phyloP scores from a whole-genome alignment of 2,329 filamentous ascomycete genomes.

The Cladorrhinum sp. region DNA sequence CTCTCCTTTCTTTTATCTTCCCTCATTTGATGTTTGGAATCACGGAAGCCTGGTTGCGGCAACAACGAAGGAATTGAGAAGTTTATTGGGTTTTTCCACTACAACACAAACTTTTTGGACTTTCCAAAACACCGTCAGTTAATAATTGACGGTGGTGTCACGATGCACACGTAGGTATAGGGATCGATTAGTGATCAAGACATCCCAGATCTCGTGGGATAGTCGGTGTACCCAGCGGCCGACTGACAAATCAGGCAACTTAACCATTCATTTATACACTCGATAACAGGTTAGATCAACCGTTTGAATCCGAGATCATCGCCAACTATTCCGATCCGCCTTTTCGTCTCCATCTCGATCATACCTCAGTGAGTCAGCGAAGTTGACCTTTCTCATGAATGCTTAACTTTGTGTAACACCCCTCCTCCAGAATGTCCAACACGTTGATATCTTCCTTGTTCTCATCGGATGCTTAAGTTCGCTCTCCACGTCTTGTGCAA shows the following conservation, averaged over 20 bases:
- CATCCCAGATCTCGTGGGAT: background rate
- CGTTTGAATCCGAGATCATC: background rate
- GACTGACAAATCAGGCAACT: background rate
- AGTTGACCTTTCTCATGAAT: background rate
- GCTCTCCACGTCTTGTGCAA: background rate
- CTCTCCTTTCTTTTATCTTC: background rate
- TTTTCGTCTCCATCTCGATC: background rate
- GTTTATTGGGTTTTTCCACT: background rate
- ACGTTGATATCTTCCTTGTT: background rate
- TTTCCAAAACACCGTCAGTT: background rate
- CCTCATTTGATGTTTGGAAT: background rate
- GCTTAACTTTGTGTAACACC: background rate
- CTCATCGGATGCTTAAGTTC: background rate
- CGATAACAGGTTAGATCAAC: background rate
- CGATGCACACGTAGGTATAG: background rate
- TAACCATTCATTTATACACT: background rate
- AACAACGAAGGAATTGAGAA: background rate
- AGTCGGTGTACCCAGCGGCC: background rate
- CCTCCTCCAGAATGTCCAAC: background rate
- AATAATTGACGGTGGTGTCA: background rate
- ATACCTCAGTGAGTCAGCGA: background rate
- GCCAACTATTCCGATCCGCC: background rate
- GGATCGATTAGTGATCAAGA: background rate
- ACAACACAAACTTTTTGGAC: background rate
- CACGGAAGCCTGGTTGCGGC: background rate